Evolutionary conservation across 371 early-diverging fungal genomes (phyloP).

Genomic region (Amoeboaphelidium protococcarum): DNA sequence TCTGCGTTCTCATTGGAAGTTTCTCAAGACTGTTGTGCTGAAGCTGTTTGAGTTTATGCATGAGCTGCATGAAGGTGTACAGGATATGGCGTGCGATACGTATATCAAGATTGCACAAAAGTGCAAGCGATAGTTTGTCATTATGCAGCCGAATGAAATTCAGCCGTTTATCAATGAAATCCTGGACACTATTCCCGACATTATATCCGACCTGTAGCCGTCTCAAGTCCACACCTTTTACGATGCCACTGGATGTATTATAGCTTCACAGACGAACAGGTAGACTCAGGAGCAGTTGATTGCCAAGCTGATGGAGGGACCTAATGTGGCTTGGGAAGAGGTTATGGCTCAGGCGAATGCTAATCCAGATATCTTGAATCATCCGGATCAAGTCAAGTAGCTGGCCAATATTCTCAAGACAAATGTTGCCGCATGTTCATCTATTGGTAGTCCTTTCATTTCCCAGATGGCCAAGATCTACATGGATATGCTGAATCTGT

Average conservation of each 20-base stretch:
- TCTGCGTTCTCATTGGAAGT: constrained; percentile 95
- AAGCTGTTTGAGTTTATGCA: constrained; percentile 99
- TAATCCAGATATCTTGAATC: constrained; percentile 40
- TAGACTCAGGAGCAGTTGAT: constrained; percentile 47
- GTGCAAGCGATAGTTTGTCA: constrained; percentile 79
- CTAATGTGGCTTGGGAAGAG: constrained; percentile 58
- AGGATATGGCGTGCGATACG: constrained; percentile 99
- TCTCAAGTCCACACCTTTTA: constrained; percentile 86
- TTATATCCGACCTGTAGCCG: constrained; percentile 62
- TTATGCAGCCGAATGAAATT: constrained; percentile 46
- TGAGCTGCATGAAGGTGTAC: constrained; percentile 96
- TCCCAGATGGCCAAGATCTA: constrained; percentile 63
- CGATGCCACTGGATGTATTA: constrained; percentile 87
- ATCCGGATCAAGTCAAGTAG: constrained; percentile 50
- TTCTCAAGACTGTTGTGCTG: constrained; percentile 97
- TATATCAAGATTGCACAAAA: constrained; percentile 95
- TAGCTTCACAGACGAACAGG: constrained; percentile 52
- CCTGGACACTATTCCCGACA: constrained; percentile 34
- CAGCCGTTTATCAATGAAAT: constrained; percentile 85
- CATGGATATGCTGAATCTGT: constrained; percentile 61
- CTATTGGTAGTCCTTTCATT: constrained; percentile 60
- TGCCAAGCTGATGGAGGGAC: constrained; percentile 50
- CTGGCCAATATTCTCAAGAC: constrained; percentile 78
- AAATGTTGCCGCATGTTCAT: constrained; percentile 65
- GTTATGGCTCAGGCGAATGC: constrained; percentile 40